phyloP scores from a whole-genome alignment of 2,329 filamentous ascomycete genomes.

The Septoria linicola region DNA sequence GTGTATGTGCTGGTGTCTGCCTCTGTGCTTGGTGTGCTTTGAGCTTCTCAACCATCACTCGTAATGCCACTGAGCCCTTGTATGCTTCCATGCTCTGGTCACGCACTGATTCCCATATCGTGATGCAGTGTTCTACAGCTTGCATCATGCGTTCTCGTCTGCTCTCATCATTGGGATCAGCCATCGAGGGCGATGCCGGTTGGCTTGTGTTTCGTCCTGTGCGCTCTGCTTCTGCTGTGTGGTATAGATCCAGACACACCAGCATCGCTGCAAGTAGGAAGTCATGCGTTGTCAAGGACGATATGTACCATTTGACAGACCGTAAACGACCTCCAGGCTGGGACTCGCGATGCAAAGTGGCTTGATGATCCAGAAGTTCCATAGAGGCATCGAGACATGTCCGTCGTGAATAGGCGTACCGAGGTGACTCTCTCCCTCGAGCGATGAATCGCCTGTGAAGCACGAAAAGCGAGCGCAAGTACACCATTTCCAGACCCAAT shows the following conservation, averaged over 20 bases:
- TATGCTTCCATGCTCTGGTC: conserved; percentile 84
- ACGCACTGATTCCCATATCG: conserved; percentile 76
- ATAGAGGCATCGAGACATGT: conserved; percentile 84
- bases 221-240: conserved; percentile 54
- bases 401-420: conserved; percentile 80
- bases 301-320: conserved; percentile 74
- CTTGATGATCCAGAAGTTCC: conserved; percentile 74
- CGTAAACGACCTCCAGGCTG: conserved; percentile 69
- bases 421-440: conserved; percentile 72
- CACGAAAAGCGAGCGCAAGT: conserved; percentile 83
- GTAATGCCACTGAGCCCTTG: conserved; percentile 79
- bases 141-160: conserved; percentile 70
- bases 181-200: conserved; percentile 30
- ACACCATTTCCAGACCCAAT: conserved; percentile 79
- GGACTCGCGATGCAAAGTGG: conserved; percentile 71
- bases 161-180: conserved; percentile 46
- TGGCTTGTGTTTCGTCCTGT: conserved; percentile 35
- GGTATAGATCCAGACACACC: conserved; percentile 77
- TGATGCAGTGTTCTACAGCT: conserved; percentile 67
- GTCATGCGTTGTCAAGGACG: conserved; percentile 76
- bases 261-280: conserved; percentile 85
- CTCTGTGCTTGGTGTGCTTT: conserved; percentile 47
- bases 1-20: conserved; percentile 14
- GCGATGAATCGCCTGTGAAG: conserved; percentile 84
- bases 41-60: conserved; percentile 80